Percentiles rank a stretch among this genome's conserved stretches.
Conservation (phyloP, 805 yeast genomes). For the Yarrowia alimentaria region DNA sequence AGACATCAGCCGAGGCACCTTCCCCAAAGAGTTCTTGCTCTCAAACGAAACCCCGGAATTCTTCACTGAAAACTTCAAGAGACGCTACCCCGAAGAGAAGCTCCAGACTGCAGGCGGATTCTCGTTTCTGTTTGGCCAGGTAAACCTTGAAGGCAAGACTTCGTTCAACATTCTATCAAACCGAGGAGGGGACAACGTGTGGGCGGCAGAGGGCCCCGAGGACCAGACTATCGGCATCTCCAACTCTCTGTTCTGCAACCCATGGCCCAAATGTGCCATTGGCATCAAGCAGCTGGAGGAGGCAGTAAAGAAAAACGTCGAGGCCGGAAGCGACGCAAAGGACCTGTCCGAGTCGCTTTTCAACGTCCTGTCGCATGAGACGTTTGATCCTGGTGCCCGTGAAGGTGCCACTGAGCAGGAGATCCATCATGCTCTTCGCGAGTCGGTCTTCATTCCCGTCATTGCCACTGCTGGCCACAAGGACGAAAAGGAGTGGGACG, state of each 20-base stretch:
- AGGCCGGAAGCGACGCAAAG: constrained; percentile 32
- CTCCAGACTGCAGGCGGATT: constrained; percentile 58
- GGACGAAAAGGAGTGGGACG: constrained; percentile 24
- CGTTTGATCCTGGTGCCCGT: constrained; percentile 34
- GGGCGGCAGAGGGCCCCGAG: constrained; percentile 12
- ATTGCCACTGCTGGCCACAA: constrained; percentile 30
- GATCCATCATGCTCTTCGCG: constrained; percentile 43
- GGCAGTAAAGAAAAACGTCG: constrained; percentile 33
- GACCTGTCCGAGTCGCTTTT: constrained; percentile 53
- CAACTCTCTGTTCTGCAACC: constrained; percentile 60
- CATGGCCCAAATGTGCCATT: constrained; percentile 70
- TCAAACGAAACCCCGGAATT: constrained; percentile 42
- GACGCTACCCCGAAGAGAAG: constrained; percentile 34
- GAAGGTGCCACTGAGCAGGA: constrained; percentile 13
- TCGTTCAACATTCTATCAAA: constrained; percentile 55
- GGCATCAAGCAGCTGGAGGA: constrained; percentile 50
- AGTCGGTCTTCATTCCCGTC: constrained; percentile 74
- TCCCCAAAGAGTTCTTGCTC: constrained; percentile 49
- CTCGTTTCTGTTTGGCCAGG: constrained; percentile 55
- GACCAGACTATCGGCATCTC: constrained; percentile 57
- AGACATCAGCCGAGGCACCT: constrained; percentile 52
- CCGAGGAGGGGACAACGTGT: constrained; percentile 15
- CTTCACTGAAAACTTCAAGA: constrained; percentile 46
- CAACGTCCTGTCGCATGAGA: constrained; percentile 52
- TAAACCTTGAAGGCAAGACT: constrained; percentile 36